Evolutionary conservation across 805 yeast genomes (phyloP).

Genomic region (Candida khao-thaluensis): DNA sequence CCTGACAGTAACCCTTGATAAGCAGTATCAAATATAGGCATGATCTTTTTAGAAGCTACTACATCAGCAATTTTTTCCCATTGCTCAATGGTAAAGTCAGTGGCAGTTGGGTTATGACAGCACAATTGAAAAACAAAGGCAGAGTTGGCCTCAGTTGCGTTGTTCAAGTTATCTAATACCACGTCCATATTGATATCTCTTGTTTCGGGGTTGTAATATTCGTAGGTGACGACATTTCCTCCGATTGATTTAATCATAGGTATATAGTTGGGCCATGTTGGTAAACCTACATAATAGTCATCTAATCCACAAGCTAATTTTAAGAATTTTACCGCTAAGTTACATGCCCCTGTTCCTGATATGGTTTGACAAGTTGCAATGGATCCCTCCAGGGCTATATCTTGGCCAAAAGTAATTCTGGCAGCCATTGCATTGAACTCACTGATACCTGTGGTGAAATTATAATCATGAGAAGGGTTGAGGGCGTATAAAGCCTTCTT

Average conservation of each 20-base stretch:
- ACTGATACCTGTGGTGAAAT: conserved; percentile 41
- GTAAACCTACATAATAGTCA: conserved; percentile 34
- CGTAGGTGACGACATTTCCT: conserved; percentile 23
- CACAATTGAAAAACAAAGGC: conserved; percentile 40
- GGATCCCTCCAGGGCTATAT: conserved; percentile 21
- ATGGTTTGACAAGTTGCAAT: conserved; percentile 38
- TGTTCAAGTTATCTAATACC: conserved; percentile 21
- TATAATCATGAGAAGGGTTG: conserved; percentile 46
- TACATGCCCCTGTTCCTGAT: conserved; percentile 42
- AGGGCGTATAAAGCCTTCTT: conserved; percentile 28
- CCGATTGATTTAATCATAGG: conserved; percentile 35
- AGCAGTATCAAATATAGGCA: conserved; percentile 39
- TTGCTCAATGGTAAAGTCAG: conserved; percentile 35
- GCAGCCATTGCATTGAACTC: conserved; percentile 34
- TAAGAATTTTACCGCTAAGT: conserved; percentile 34
- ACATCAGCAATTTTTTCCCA: conserved; percentile 31
- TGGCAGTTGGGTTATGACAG: conserved; percentile 46
- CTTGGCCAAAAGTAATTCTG: conserved; percentile 33
- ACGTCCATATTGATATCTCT: conserved; percentile 29
- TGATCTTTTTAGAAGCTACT: conserved; percentile 23
- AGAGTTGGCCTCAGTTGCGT: conserved; percentile 28
- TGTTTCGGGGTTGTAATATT: conserved; percentile 27
- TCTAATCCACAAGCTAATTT: conserved; percentile 19
- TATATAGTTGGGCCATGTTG: conserved; percentile 40
- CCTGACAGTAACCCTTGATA: conserved; percentile 49